phyloP scores from a whole-genome alignment of 2,329 filamentous ascomycete genomes.

The Aspergillus novofumigatus region DNA sequence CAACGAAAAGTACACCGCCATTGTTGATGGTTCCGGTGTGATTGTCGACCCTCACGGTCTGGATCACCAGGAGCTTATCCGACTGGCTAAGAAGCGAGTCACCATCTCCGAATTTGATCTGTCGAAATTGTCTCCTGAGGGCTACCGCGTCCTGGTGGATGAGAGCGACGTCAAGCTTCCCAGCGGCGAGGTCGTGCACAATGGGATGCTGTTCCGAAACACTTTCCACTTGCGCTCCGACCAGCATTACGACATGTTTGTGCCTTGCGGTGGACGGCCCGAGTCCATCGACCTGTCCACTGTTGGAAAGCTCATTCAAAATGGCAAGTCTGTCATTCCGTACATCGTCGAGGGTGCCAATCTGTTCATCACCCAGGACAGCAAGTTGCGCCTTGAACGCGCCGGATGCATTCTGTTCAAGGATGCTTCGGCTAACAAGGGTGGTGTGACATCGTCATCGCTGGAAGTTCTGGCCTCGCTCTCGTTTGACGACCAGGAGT shows the following conservation, averaged over 20 bases:
- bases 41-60: constrained; percentile 89
- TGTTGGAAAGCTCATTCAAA: constrained; percentile 80
- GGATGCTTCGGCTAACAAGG: constrained; percentile 97
- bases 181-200: constrained; percentile 77
- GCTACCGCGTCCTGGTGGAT: constrained; percentile 89
- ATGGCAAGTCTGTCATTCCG: constrained; percentile 81
- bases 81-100: constrained; percentile 76
- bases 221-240: constrained; percentile 86
- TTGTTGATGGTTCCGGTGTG: constrained; percentile 95
- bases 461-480: constrained; percentile 92
- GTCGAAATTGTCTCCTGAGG: constrained; percentile 78
- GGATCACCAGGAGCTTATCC: constrained; percentile 74
- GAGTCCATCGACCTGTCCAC: constrained; percentile 93
- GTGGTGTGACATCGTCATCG: constrained; percentile 94
- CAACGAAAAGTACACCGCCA: constrained; percentile 90
- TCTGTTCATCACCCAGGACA: constrained; percentile 97
- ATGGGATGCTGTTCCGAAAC: constrained; percentile 95
- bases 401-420: constrained; percentile 97
- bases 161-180: constrained; percentile 87
- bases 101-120: constrained; percentile 89
- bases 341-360: constrained; percentile 98
- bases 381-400: constrained; percentile 88
- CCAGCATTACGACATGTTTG: constrained; percentile 78
- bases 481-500: constrained; percentile 85
- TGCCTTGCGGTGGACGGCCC: constrained; percentile 92